Conservation (phyloP, 257 asterid species). For the Fraxinus excelsior region DNA sequence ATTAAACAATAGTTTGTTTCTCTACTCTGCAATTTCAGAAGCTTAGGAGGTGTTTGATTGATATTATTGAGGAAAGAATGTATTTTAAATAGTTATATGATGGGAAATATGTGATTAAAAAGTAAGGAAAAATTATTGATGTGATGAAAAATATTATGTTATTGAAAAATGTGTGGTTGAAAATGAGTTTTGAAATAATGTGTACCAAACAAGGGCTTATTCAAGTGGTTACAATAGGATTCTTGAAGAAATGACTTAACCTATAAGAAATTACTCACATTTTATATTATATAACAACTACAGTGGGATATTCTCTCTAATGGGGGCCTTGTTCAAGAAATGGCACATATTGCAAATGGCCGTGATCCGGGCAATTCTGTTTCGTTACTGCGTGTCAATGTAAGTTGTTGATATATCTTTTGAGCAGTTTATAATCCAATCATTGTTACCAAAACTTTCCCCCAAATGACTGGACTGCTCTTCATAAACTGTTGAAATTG, state of each 20-base stretch:
- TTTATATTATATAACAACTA: not conserved
- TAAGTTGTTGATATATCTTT: conserved; percentile 25
- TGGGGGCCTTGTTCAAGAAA: conserved; percentile 55
- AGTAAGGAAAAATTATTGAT: too few species aligned
- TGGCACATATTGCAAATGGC: conserved; percentile 63
- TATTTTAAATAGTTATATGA: too few species aligned
- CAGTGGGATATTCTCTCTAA: conserved; percentile 66
- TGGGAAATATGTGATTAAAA: too few species aligned
- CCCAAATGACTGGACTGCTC: not conserved
- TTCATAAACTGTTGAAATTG: not conserved
- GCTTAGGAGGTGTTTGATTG: too few species aligned
- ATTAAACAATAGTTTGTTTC: not conserved
- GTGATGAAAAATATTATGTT: too few species aligned
- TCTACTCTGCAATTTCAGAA: not conserved
- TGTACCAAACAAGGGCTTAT: too few species aligned
- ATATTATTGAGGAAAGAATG: too few species aligned
- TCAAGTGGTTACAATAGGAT: not conserved
- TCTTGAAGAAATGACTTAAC: not conserved
- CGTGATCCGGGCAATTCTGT: conserved; percentile 55
- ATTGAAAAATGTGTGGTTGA: too few species aligned
- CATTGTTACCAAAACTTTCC: not conserved
- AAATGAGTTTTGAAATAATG: too few species aligned
- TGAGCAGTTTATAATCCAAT: not conserved
- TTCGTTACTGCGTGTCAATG: conserved; percentile 49
- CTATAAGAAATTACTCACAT: not conserved